phyloP scores from a whole-genome alignment of 1,139 yeast species.

The Geotrichum siamense region DNA sequence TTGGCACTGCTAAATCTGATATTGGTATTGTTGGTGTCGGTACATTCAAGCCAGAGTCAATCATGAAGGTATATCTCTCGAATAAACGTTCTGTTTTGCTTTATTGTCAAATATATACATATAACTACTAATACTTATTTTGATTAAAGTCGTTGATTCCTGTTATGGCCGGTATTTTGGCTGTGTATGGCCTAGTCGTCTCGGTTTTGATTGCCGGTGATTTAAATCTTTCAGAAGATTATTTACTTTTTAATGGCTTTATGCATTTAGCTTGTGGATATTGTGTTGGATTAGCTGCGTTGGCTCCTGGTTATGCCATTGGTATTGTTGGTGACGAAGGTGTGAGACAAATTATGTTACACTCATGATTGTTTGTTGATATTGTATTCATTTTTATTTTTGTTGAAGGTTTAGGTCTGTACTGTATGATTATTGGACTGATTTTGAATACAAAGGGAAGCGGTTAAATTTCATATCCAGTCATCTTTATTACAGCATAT shows the following conservation, averaged over 20 bases:
- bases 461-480: slow-evolving; percentile 10
- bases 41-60: slow-evolving; percentile 32
- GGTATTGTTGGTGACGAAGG: slow-evolving; percentile 99
- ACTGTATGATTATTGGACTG: slow-evolving; percentile 81
- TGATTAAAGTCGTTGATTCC: slow-evolving; percentile 54
- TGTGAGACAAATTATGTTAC: slow-evolving; percentile 93
- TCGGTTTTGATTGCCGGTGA: slow-evolving; percentile 87
- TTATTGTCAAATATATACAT: not conserved
- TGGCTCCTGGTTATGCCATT: slow-evolving; percentile 96
- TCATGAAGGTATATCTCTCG: slow-evolving; percentile 28
- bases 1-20: slow-evolving; percentile 99
- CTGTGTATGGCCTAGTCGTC: slow-evolving; percentile 96
- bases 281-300: slow-evolving; percentile 93
- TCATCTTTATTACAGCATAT: too few species aligned
- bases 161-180: slow-evolving; percentile 99
- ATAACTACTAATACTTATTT: slow-evolving; percentile 11
- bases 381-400: slow-evolving; percentile 90
- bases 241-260: slow-evolving; percentile 94
- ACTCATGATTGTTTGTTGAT: slow-evolving; percentile 84
- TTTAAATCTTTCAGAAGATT: slow-evolving; percentile 59
- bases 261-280: slow-evolving; percentile 98
- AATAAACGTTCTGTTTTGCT: too few species aligned
- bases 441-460: slow-evolving; percentile 53
- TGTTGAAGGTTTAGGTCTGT: slow-evolving; percentile 91
- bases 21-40: slow-evolving; percentile 86